Evolutionary conservation across 2,329 filamentous ascomycete genomes (phyloP).

Genomic region (Exophiala spinifera): DNA sequence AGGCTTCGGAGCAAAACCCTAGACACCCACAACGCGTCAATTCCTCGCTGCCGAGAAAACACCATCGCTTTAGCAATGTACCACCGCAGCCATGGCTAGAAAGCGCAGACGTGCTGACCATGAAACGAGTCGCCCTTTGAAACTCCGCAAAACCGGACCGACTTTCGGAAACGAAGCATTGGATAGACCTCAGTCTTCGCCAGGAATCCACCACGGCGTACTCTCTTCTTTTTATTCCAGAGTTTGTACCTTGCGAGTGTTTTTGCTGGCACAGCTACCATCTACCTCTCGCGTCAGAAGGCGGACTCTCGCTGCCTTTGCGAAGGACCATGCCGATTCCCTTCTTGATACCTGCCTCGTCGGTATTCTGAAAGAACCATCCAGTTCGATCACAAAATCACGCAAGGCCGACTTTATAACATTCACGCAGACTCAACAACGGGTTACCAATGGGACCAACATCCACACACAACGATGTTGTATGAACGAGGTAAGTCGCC

Average conservation of each 20-base stretch:
- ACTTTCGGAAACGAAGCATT: background rate
- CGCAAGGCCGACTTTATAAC: constrained; percentile 56
- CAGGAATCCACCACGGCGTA: constrained; percentile 16
- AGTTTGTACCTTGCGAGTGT: constrained; percentile 26
- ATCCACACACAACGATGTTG: constrained; percentile 47
- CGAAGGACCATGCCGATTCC: constrained; percentile 44
- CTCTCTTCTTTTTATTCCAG: constrained; percentile 25
- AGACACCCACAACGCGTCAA: background rate
- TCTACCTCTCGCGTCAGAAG: constrained; percentile 46
- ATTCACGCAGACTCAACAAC: constrained; percentile 61
- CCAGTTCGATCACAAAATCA: constrained; percentile 32
- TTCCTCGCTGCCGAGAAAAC: background rate
- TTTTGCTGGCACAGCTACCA: constrained; percentile 22
- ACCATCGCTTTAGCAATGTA: background rate
- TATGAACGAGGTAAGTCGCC: constrained; percentile 59
- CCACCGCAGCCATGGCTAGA: constrained; percentile 19
- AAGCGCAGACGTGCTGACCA: constrained; percentile 24
- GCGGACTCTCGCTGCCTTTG: constrained; percentile 54
- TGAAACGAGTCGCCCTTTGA: constrained; percentile 9
- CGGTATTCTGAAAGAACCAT: constrained; percentile 47
- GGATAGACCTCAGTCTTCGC: background rate
- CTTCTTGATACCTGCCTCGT: constrained; percentile 71
- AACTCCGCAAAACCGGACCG: constrained; percentile 6
- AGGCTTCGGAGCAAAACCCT: background rate
- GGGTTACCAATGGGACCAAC: constrained; percentile 35